phyloP scores from a whole-genome alignment of 1,284 basidiomycete genomes.

The Ceratobasidium sp. region DNA sequence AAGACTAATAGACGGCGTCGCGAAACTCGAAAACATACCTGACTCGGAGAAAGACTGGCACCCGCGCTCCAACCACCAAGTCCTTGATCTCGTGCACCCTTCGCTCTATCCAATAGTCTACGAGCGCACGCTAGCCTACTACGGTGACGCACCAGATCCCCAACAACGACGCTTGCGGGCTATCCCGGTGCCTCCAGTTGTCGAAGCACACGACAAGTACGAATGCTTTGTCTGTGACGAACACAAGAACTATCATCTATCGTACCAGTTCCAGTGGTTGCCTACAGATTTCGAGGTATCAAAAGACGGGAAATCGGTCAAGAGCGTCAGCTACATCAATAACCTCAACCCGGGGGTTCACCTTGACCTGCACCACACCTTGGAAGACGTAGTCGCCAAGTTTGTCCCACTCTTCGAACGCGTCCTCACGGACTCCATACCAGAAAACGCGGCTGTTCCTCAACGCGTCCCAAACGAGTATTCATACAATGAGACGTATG shows the following conservation, averaged over 20 bases:
- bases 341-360: constrained; percentile 63
- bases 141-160: constrained; percentile 3
- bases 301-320: constrained; percentile 53
- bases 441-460: neutral
- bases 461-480: neutral
- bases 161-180: neutral
- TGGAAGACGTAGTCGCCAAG: constrained; percentile 59
- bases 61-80: constrained; percentile 62
- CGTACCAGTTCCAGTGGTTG: constrained; percentile 58
- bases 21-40: constrained; percentile 60
- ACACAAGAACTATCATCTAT: constrained; percentile 32
- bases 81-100: constrained; percentile 65
- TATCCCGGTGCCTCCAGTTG: neutral
- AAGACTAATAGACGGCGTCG: constrained; percentile 52
- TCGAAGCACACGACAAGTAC: neutral
- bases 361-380: constrained; percentile 57
- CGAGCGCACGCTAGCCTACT: constrained; percentile 51
- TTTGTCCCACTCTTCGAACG: constrained; percentile 69
- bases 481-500: neutral
- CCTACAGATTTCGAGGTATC: constrained; percentile 65
- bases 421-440: constrained; percentile 67
- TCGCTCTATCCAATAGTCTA: constrained; percentile 63
- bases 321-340: constrained; percentile 67
- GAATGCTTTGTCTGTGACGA: constrained; percentile 8
- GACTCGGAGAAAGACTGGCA: constrained; percentile 64